Evolutionary conservation across 768 basidiomycete genomes (phyloP).

Genomic region (Mycena latifolia): DNA sequence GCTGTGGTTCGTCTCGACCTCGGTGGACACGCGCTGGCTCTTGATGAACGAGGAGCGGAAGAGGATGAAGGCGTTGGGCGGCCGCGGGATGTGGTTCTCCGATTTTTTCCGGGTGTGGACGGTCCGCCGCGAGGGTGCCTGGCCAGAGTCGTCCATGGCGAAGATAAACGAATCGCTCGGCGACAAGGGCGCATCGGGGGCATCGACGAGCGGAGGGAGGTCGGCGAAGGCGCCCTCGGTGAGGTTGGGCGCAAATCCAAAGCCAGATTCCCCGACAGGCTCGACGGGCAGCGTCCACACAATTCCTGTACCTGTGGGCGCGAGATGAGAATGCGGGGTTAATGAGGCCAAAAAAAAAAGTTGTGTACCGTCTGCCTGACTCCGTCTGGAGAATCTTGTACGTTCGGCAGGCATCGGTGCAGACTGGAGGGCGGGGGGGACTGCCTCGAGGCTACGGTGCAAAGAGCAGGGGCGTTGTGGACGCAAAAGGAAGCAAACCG

Average conservation of each 20-base stretch:
- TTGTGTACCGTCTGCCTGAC: constrained; percentile 45
- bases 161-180: constrained; percentile 57
- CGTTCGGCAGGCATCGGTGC: constrained; percentile 52
- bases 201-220: constrained; percentile 47
- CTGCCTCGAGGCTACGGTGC: constrained; percentile 36
- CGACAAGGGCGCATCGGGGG: constrained; percentile 34
- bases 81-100: constrained; percentile 70
- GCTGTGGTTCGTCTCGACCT: constrained; percentile 72
- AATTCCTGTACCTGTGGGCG: constrained; percentile 49
- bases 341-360: background rate
- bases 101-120: constrained; percentile 65
- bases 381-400: constrained; percentile 47
- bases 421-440: constrained; percentile 19
- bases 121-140: constrained; percentile 42
- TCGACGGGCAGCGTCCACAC: constrained; percentile 58
- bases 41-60: constrained; percentile 74
- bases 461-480: constrained; percentile 28
- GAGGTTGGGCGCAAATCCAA: constrained; percentile 68
- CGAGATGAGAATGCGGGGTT: constrained; percentile 16
- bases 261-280: constrained; percentile 42
- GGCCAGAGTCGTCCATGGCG: constrained; percentile 44
- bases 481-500: constrained; percentile 21
- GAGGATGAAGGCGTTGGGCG: constrained; percentile 73
- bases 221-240: constrained; percentile 64
- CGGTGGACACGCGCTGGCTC: constrained; percentile 66